Conservation (phyloP, 306 rosid species). For the Senna siamea region DNA sequence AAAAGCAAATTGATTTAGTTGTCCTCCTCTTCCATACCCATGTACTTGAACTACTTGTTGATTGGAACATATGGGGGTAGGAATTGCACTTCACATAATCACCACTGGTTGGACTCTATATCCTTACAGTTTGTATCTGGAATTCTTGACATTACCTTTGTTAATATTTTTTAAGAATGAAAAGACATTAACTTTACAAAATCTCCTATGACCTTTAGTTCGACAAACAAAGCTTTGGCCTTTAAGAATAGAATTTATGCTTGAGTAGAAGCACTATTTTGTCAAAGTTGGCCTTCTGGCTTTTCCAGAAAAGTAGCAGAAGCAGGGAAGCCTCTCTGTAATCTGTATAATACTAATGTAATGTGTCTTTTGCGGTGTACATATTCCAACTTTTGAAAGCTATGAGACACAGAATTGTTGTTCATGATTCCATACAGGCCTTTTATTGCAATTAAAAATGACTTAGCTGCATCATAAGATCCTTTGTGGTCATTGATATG, state of each 20-base stretch:
- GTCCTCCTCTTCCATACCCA: neutral
- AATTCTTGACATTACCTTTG: neutral
- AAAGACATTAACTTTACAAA: constrained; percentile 3
- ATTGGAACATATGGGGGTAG: neutral
- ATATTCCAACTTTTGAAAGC: constrained; percentile 5
- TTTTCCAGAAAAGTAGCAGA: constrained; percentile 8
- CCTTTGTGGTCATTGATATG: neutral
- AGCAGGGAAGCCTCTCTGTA: neutral
- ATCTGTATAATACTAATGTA: constrained; percentile 1
- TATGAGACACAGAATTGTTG: neutral
- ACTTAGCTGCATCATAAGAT: constrained; percentile 3
- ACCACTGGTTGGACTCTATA: neutral
- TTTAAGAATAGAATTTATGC: constrained; percentile 15
- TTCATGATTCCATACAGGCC: constrained; percentile 4
- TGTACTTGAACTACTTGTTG: neutral
- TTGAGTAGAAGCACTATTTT: constrained; percentile 9
- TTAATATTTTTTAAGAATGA: neutral
- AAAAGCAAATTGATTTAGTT: neutral
- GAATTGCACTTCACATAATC: neutral
- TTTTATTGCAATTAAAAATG: constrained; percentile 15
- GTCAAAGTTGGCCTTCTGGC: neutral
- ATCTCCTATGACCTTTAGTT: neutral
- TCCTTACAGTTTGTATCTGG: neutral
- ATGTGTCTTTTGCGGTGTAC: constrained; percentile 7
- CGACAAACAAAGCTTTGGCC: constrained; percentile 16